These are phyloP conservation scores for Periconia sp. DNA, from an alignment of 2,329 filamentous ascomycete species.

Conservation along the genomic window DNA sequence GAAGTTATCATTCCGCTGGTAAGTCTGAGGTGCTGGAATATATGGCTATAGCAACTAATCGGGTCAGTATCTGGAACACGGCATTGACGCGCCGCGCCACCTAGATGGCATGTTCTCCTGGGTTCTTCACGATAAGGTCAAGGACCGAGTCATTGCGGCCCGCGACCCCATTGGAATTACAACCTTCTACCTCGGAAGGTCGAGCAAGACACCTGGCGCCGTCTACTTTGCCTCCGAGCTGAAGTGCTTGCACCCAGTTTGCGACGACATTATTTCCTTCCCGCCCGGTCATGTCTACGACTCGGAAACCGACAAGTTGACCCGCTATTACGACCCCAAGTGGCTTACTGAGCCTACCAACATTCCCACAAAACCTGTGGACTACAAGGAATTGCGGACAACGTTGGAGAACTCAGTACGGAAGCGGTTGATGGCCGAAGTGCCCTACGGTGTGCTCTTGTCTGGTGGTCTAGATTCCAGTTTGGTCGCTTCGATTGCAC, in stretches of 20 bases:
- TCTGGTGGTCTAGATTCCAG: conserved; percentile 97
- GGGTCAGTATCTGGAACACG: conserved; percentile 85
- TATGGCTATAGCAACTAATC: conserved; percentile 23
- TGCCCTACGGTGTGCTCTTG: conserved; percentile 93
- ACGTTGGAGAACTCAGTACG: conserved; percentile 89
- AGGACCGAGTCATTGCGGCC: conserved; percentile 90
- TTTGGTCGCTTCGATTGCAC: conserved; percentile 91
- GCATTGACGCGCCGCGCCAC: conserved; percentile 86
- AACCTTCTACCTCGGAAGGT: conserved; percentile 93
- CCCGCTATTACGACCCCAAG: conserved; percentile 86
- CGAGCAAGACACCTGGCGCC: conserved; percentile 78
- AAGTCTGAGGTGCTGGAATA: conserved; percentile 44
- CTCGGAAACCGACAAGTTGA: conserved; percentile 84
- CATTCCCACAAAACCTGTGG: conserved; percentile 79
- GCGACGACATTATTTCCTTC: conserved; percentile 93
- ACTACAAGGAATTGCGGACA: conserved; percentile 81
- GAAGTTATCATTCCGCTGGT: conserved; percentile 98
- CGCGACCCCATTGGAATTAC: conserved; percentile 97
- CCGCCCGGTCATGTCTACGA: conserved; percentile 96
- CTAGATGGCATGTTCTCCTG: conserved; percentile 99
- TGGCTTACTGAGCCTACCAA: conserved; percentile 84
- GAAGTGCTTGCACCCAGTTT: conserved; percentile 90
- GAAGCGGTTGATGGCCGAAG: conserved; percentile 98
- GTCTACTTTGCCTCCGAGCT: conserved; percentile 97
- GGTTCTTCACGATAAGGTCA: conserved; percentile 94